phyloP scores from a whole-genome alignment of 2,329 filamentous ascomycete genomes.

The Alternaria postmessia region DNA sequence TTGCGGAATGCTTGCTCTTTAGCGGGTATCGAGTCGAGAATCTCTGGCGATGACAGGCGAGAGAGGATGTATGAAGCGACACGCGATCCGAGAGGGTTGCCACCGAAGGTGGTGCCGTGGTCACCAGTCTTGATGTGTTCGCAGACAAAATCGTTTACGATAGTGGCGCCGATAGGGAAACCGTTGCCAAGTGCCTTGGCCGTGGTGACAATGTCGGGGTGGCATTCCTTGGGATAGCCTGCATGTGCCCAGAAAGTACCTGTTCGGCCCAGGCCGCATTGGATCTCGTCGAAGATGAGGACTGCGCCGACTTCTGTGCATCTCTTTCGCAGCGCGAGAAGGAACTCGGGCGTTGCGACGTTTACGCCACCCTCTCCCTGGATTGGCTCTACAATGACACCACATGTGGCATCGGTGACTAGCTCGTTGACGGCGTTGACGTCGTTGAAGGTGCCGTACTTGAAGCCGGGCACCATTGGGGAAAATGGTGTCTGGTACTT shows the following conservation, averaged over 20 bases:
- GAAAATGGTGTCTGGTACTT: constrained; percentile 97
- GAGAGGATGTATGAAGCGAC: constrained; percentile 86
- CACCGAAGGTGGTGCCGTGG: constrained; percentile 93
- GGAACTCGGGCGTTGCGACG: constrained; percentile 81
- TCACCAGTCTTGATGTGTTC: constrained; percentile 77
- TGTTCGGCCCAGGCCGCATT: constrained; percentile 89
- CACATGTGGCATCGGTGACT: constrained; percentile 86
- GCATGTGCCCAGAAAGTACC: constrained; percentile 90
- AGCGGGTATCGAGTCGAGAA: constrained; percentile 73
- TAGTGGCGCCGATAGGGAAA: constrained; percentile 89
- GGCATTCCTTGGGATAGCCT: constrained; percentile 75
- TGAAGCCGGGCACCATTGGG: constrained; percentile 95
- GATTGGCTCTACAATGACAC: constrained; percentile 95
- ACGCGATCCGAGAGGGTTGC: constrained; percentile 85
- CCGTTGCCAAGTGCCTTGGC: constrained; percentile 97
- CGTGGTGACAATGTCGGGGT: constrained; percentile 92
- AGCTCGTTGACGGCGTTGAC: constrained; percentile 73
- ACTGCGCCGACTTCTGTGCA: constrained; percentile 89
- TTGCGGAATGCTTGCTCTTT: constrained; percentile 70
- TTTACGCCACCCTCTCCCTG: constrained; percentile 96
- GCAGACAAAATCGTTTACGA: constrained; percentile 71
- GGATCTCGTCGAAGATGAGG: constrained; percentile 95
- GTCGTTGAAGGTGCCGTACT: constrained; percentile 86
- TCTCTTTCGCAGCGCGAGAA: constrained; percentile 80
- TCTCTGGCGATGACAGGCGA: constrained; percentile 73